Percentiles rank a stretch among this genome's conserved stretches.
phyloP scores from a whole-genome alignment of 768 basidiomycete genomes.

The Rhodotorula taiwanensis region DNA sequence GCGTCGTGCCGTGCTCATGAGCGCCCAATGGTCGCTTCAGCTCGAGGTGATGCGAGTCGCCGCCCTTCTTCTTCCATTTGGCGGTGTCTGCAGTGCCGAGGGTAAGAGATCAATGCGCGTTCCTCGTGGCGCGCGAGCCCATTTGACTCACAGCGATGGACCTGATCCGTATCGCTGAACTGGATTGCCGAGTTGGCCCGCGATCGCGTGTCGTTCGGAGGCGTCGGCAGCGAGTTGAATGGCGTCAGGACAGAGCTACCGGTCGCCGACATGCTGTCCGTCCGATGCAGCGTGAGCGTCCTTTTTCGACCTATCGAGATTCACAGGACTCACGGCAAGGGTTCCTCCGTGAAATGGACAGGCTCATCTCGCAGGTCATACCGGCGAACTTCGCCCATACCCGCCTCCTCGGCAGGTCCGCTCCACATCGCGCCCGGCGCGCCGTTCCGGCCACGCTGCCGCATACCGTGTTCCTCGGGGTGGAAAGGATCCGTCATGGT shows the following conservation, averaged over 20 bases:
- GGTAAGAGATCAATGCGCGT: no score
- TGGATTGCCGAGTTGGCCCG: constrained; percentile 12
- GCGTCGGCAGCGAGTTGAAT: constrained; percentile 37
- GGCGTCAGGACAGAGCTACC: constrained; percentile 32
- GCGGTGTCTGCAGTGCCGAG: no score
- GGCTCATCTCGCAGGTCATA: constrained; percentile 87
- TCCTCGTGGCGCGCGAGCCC: no score
- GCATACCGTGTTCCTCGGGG: constrained; percentile 25
- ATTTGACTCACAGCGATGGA: constrained; percentile 27
- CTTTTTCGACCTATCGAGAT: neutral
- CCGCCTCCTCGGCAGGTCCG: constrained; percentile 24
- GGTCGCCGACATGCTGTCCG: constrained; percentile 42
- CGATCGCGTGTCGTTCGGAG: neutral
- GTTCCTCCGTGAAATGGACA: constrained; percentile 60
- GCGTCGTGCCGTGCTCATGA: constrained; percentile 7
- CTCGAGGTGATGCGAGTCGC: constrained; percentile 12
- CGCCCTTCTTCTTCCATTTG: neutral
- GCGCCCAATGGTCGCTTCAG: constrained; percentile 10
- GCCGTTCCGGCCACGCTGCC: constrained; percentile 21
- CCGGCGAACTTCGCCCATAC: constrained; percentile 53
- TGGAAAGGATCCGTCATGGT: constrained; percentile 27
- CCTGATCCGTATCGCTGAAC: constrained; percentile 12
- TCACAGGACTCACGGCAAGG: constrained; percentile 53
- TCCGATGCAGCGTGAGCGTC: constrained; percentile 34
- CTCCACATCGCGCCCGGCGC: constrained; percentile 12